These are phyloP conservation scores for Phytophthora melonis DNA, from an alignment of 352 stramenopile species.

Conservation along the genomic window DNA sequence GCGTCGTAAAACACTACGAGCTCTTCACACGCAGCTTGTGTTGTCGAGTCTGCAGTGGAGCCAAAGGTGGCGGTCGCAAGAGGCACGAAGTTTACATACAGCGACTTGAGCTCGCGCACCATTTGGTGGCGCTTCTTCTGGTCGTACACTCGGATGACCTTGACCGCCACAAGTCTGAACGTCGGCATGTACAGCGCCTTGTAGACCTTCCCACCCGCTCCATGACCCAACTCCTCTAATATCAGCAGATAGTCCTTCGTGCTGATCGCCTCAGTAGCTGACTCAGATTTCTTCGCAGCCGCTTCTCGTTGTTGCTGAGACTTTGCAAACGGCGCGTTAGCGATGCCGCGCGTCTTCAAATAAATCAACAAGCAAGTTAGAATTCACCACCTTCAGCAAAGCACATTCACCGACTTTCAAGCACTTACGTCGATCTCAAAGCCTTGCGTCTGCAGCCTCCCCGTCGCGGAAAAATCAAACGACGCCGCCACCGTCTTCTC, in stretches of 20 bases:
- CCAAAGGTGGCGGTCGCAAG: slow-evolving; percentile 54
- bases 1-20: slow-evolving; percentile 94
- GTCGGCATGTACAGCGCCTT: slow-evolving; percentile 91
- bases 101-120: slow-evolving; percentile 87
- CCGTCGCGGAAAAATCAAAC: slow-evolving; percentile 85
- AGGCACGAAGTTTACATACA: slow-evolving; percentile 84
- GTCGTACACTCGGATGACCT: slow-evolving; percentile 91
- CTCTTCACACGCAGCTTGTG: slow-evolving; percentile 72
- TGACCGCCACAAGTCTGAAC: slow-evolving; percentile 90
- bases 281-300: slow-evolving; percentile 21
- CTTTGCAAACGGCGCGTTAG: slow-evolving; percentile 68
- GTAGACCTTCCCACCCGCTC: slow-evolving; percentile 90
- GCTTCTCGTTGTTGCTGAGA: slow-evolving; percentile 13
- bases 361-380: slow-evolving; percentile 14
- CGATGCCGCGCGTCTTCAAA: slow-evolving; percentile 74
- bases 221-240: slow-evolving; percentile 80
- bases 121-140: slow-evolving; percentile 91
- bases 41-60: background rate
- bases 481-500: slow-evolving; percentile 68
- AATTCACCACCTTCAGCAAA: background rate
- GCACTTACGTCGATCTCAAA: slow-evolving; percentile 86
- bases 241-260: slow-evolving; percentile 77
- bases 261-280: slow-evolving; percentile 35
- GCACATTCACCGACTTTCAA: background rate
- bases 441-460: slow-evolving; percentile 79